Base-by-base conservation (phyloP, 1,284 basidiomycete genomes). In the Inonotus obliquus region DNA sequence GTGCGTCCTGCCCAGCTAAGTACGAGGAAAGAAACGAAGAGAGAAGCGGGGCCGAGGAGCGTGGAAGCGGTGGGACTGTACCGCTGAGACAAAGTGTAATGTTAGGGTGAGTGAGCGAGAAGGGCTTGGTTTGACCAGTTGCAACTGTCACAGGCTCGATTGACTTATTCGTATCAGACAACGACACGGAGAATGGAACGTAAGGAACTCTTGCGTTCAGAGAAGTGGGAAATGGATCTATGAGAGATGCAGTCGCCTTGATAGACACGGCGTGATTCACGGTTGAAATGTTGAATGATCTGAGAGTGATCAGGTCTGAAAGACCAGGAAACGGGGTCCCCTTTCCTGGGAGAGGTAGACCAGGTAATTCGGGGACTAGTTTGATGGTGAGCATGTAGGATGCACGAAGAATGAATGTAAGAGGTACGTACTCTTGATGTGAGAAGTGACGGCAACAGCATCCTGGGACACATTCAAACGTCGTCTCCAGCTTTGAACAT, bases 51-150 rank as follows among this genome's bases (percentile, higher is more conserved):
- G 2, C 37, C 17, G 63, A 32, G 5, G 63, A 57, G 17, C 56
- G 62, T 6, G 75, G 70, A 2, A 90, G 70, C 1, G 89, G 81
- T 35, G 89, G 77, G 19, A 89, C 79, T n/a, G 66, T 71, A 27
- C 89, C 90, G 10, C 74, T 70, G 44, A 91, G 72, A 29, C 73
- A 67, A 25, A 92, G 69, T 0, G 85, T 82, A 59, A 87, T 79
- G 69, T 90, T 90, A 6, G 88, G 87, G 66, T 84, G 81, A 0
- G 83, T 84, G 52, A 88, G 77, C 0, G 71, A 68, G 69, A 87
- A 85, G 1, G 86, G 81, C 6, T 75, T 69, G 2, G 83, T 81
- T 41, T 75, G 69, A 9, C 86, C 81, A 2, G 79, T 75, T 32
- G 83, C 85, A 4, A 90, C 73, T 0, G 81, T 76, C 14, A 69